These are phyloP conservation scores for Lactifluus hygrophoroides DNA, from an alignment of 768 basidiomycete species.

Conservation along the genomic window DNA sequence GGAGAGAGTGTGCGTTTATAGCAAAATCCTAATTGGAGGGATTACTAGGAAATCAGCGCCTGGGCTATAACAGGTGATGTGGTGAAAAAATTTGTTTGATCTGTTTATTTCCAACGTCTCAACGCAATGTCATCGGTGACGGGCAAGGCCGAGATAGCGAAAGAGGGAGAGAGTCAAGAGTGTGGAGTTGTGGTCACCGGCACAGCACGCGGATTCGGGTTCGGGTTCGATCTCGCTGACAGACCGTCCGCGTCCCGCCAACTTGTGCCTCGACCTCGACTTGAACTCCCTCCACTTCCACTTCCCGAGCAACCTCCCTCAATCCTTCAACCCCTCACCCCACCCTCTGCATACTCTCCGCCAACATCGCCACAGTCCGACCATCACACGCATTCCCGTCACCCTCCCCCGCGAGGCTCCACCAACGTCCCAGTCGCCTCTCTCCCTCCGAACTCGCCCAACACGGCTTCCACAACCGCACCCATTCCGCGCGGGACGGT, in stretches of 20 bases:
- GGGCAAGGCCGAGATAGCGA: no score
- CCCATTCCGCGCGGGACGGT: conserved; percentile 21
- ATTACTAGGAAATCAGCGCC: no score
- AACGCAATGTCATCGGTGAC: background rate
- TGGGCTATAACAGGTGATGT: no score
- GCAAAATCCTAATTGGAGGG: no score
- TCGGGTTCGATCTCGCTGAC: no score
- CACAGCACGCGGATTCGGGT: no score
- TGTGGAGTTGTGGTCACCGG: no score
- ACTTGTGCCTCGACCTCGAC: conserved; percentile 23
- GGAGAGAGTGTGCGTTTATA: no score
- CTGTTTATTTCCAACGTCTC: no score
- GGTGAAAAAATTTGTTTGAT: no score
- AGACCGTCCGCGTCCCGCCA: background rate
- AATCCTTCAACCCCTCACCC: conserved; percentile 19
- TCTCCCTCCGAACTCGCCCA: conserved; percentile 16
- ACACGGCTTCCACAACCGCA: conserved; percentile 6
- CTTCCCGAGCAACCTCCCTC: conserved; percentile 12
- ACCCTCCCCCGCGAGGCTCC: conserved; percentile 22
- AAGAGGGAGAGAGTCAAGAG: no score
- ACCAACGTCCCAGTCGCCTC: conserved; percentile 28
- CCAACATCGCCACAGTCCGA: background rate
- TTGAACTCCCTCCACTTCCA: conserved; percentile 22
- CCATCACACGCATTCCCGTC: conserved; percentile 10
- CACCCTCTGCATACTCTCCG: conserved; percentile 1